Percentiles rank a stretch among this genome's conserved stretches.
phyloP scores from a whole-genome alignment of 352 stramenopile species.

The Saprolegnia parasitica region DNA sequence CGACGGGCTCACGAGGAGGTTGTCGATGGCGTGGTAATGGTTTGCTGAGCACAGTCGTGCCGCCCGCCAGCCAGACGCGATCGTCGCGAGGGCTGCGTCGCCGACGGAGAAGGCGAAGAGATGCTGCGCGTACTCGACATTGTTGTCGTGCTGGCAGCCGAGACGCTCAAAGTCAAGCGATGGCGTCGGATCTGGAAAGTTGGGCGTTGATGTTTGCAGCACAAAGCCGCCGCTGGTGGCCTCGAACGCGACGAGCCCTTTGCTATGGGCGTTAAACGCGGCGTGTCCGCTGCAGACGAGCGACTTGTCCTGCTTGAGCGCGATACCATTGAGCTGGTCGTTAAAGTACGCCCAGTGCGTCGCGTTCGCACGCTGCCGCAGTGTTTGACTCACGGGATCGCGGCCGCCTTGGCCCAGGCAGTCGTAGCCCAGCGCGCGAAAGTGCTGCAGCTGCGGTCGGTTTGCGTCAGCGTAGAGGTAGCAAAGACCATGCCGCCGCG shows the following conservation, averaged over 20 bases:
- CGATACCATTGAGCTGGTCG: constrained; percentile 71
- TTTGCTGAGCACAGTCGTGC: constrained; percentile 69
- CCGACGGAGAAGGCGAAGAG: constrained; percentile 57
- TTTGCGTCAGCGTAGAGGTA: constrained; percentile 72
- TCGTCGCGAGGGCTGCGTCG: constrained; percentile 36
- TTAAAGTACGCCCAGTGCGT: constrained; percentile 74
- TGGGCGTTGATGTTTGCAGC: constrained; percentile 71
- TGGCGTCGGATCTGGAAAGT: constrained; percentile 59
- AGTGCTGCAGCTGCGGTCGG: constrained; percentile 49
- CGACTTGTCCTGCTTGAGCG: constrained; percentile 31
- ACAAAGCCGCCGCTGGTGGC: constrained; percentile 48
- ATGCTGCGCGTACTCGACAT: constrained; percentile 73
- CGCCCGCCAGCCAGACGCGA: constrained; percentile 48
- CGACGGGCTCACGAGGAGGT: constrained; percentile 1
- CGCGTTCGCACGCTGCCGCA: constrained; percentile 42
- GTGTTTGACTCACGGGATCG: constrained; percentile 67
- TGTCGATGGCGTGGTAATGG: constrained; percentile 38
- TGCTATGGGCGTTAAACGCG: constrained; percentile 67
- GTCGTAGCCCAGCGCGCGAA: constrained; percentile 62
- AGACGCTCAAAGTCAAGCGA: constrained; percentile 47
- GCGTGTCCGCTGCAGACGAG: constrained; percentile 46
- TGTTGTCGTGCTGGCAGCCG: constrained; percentile 70
- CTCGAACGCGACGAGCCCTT: constrained; percentile 60
- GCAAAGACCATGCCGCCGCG: constrained; percentile 53
- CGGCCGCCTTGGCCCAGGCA: constrained; percentile 71